Conservation (phyloP, 192 early-diverging fungal species). For the Backusella luteola region DNA sequence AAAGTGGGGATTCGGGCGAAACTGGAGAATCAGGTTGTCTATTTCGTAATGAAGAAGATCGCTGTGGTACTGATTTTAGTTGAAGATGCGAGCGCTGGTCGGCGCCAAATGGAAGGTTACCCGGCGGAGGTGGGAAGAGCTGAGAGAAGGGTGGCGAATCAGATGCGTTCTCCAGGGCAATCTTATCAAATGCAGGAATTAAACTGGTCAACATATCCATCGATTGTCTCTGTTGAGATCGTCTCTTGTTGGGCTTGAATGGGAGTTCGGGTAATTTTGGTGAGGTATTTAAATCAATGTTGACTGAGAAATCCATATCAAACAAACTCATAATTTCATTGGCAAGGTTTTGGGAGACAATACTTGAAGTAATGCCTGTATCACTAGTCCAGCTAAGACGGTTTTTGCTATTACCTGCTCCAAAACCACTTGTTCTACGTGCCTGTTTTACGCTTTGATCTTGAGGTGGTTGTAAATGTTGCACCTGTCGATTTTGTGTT, state of each 20-base stretch:
- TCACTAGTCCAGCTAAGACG: slow-evolving; percentile 35
- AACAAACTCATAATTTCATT: slow-evolving; percentile 37
- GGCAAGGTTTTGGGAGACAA: slow-evolving; percentile 31
- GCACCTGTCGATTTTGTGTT: background rate
- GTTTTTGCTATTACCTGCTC: slow-evolving; percentile 4
- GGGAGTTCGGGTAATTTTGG: slow-evolving; percentile 34
- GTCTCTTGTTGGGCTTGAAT: slow-evolving; percentile 15
- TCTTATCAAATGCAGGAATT: slow-evolving; percentile 13
- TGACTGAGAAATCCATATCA: slow-evolving; percentile 40
- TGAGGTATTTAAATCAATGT: slow-evolving; percentile 26
- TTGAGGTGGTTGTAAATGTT: background rate
- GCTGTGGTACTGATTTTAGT: background rate
- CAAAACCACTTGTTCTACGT: slow-evolving; percentile 18
- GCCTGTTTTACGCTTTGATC: slow-evolving; percentile 10
- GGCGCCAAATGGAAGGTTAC: slow-evolving; percentile 5
- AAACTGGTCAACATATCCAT: slow-evolving; percentile 13
- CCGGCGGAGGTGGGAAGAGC: background rate
- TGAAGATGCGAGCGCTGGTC: background rate
- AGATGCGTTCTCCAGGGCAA: background rate
- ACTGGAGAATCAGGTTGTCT: background rate
- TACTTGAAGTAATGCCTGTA: slow-evolving; percentile 18
- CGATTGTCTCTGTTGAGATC: slow-evolving; percentile 11
- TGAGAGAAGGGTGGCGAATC: background rate
- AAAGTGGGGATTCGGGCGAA: background rate
- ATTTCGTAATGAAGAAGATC: slow-evolving; percentile 19